A percentile compares a stretch with the other conserved stretches of the same genome.
Evolutionary conservation across 108 stramenopile genomes (phyloP).

Genomic region (Skeletonema grethae): DNA sequence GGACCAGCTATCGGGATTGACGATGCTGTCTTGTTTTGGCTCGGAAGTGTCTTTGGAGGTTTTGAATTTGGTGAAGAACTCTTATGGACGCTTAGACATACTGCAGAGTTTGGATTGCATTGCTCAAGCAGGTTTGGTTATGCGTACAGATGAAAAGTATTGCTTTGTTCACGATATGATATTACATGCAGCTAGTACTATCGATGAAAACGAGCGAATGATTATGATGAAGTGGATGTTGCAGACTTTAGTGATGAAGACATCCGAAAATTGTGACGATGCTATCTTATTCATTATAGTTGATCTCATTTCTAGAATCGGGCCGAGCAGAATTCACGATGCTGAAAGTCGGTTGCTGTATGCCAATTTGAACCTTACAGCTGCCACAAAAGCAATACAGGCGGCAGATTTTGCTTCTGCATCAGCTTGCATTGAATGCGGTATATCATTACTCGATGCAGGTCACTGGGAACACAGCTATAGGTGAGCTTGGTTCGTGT

Average conservation of each 20-base stretch:
- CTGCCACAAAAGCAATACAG: conserved; percentile 4
- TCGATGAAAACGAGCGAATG: too few relatives aligned
- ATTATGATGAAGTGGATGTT: too few relatives aligned
- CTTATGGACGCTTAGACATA: conserved; percentile 25
- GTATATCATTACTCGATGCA: conserved; percentile 5
- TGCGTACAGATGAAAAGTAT: conserved; percentile 2
- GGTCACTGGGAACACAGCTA: conserved; percentile 5
- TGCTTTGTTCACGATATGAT: conserved; percentile 40
- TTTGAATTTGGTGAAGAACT: conserved; percentile 20
- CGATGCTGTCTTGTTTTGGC: conserved; percentile 33
- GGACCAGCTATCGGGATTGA: conserved; percentile 19
- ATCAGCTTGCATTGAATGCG: conserved; percentile 1
- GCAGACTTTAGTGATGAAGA: too few relatives aligned
- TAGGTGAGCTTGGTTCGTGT: neutral
- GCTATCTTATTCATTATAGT: too few relatives aligned
- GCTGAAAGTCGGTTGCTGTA: neutral
- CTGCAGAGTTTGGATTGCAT: conserved; percentile 15
- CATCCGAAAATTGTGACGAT: too few relatives aligned
- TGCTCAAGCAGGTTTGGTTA: conserved; percentile 14
- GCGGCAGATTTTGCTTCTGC: conserved; percentile 12
- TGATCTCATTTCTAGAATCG: too few relatives aligned
- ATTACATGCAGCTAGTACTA: neutral
- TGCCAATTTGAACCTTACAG: conserved; percentile 7
- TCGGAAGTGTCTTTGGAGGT: conserved; percentile 13
- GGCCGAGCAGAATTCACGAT: too few relatives aligned